phyloP scores from a whole-genome alignment of 2,329 filamentous ascomycete genomes.

The Alternaria conjuncta region DNA sequence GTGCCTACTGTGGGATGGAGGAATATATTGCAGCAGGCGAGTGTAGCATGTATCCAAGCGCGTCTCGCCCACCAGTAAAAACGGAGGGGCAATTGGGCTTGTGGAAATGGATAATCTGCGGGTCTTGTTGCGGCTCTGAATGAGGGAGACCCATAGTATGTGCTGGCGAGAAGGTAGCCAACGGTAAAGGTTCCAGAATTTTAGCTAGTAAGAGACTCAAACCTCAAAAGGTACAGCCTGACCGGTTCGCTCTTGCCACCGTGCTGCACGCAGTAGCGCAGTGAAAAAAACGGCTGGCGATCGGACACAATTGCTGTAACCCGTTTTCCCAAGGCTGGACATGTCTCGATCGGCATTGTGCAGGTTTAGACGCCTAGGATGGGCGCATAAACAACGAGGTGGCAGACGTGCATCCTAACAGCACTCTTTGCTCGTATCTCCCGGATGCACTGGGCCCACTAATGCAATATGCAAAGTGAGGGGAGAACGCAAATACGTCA shows the following conservation, averaged over 20 bases:
- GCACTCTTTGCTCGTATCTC: constrained; percentile 30
- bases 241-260: constrained; percentile 49
- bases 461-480: constrained; percentile 43
- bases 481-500: constrained; percentile 39
- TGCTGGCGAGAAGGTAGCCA: constrained; percentile 73
- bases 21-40: constrained; percentile 51
- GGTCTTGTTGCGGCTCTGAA: constrained; percentile 53
- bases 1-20: constrained; percentile 47
- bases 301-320: constrained; percentile 38
- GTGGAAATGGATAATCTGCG: constrained; percentile 48
- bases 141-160: constrained; percentile 67
- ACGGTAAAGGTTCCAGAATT: constrained; percentile 47
- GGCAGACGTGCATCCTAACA: constrained; percentile 33
- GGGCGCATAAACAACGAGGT: constrained; percentile 43
- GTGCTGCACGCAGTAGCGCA: constrained; percentile 45
- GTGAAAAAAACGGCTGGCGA: constrained; percentile 41
- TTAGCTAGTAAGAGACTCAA: constrained; percentile 45
- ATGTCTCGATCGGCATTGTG: constrained; percentile 42
- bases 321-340: constrained; percentile 43
- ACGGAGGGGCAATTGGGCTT: constrained; percentile 53
- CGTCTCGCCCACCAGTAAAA: constrained; percentile 60
- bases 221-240: constrained; percentile 47
- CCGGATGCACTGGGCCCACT: constrained; percentile 35
- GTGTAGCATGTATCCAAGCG: constrained; percentile 50
- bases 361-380: constrained; percentile 36